Base-by-base conservation (phyloP, 1,284 basidiomycete genomes). In the Cutaneotrichosporon mucoides region DNA sequence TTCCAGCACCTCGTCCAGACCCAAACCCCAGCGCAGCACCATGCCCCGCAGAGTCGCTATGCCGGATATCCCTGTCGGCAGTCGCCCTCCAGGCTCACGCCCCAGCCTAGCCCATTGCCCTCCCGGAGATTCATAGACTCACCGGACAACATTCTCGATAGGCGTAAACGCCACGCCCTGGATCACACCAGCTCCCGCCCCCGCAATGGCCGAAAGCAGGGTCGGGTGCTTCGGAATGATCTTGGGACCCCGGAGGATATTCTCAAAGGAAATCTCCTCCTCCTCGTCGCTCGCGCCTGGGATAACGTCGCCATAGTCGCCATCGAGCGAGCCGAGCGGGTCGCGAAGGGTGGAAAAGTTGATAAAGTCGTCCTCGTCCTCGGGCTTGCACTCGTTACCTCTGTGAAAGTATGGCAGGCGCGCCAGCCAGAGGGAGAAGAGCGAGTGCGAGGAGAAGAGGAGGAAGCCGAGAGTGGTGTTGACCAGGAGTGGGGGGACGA, bases 391-490 rank as follows among this genome's bases (percentile, higher is more conserved):
- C 8, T 55, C 34, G 13, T 46, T 45, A 9, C 40, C 57, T 5
- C 66, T 65, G 11, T 72, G 70, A 55, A 77, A 78, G 57, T 72
- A 75, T 3, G 69, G 65, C 4, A 78, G 54, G 24, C 66, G 66
- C 4, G 76, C 73, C 6, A 78, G 63, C 5, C 62, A 59, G 8
- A 76, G 69, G 35, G 74, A 73, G 58, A 78, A 68, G 53, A 75
- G 66, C 9, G 75, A 74, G 53, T 78, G 76, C n/a, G 72, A 72
- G 4, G 74, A 75, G 66, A 77, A 78, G 33, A 78, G 69, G 24
- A 78, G 63, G 52, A 77, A 76, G 2, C 76, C 76, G 10, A 78
- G 71, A 0, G 73, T 71, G 5, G 76, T 70, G 58, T 78, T 78
- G 56, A 78, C 69, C 12, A 74, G 16, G 34, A 78, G 61, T 5